Percentiles rank a stretch among this genome's conserved stretches.
Evolutionary conservation across 345 rosid genomes (phyloP).

Genomic region (Hibiscus tridactylites): DNA sequence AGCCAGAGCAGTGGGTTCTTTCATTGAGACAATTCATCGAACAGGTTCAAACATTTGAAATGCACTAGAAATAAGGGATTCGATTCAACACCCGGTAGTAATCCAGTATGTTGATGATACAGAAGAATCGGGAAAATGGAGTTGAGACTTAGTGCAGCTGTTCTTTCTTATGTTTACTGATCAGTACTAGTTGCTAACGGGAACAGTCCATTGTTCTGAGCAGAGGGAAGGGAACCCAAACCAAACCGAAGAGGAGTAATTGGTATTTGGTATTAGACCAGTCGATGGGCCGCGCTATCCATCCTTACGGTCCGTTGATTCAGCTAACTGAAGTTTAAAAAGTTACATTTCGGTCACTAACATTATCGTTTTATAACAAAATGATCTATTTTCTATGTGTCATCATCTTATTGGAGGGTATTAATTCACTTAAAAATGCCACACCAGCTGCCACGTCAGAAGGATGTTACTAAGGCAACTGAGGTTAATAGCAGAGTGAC

Average conservation of each 20-base stretch:
- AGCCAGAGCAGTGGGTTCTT: neutral
- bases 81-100: neutral
- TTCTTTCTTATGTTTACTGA: neutral
- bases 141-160: neutral
- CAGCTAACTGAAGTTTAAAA: neutral
- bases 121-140: neutral
- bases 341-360: no score
- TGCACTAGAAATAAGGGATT: neutral
- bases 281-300: neutral
- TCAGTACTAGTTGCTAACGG: neutral
- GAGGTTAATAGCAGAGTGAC: no score
- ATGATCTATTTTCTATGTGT: no score
- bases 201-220: neutral
- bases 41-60: neutral
- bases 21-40: slow-evolving; percentile 1
- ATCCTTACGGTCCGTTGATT: neutral
- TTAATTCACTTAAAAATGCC: no score
- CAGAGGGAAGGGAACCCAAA: neutral
- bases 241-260: neutral
- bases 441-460: no score
- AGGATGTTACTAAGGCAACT: no score
- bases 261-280: neutral
- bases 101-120: neutral
- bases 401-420: no score
- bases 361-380: no score